phyloP scores from a whole-genome alignment of 768 basidiomycete species.

The Leccinum uliginosum region DNA sequence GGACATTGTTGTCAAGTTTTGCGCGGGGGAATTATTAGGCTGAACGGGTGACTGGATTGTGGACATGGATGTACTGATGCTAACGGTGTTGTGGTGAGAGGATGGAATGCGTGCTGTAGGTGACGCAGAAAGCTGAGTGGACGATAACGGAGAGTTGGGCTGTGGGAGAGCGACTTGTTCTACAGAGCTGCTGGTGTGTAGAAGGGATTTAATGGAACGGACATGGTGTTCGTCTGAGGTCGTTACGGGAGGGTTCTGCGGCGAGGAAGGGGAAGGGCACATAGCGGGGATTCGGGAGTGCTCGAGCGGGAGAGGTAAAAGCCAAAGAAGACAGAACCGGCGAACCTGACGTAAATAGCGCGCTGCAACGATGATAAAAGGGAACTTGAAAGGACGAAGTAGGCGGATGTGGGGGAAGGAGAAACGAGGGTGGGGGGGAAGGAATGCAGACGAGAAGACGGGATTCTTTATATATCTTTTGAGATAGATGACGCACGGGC shows the following conservation, averaged over 20 bases:
- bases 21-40: slow-evolving; percentile 16
- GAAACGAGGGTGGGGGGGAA: slow-evolving; percentile 8
- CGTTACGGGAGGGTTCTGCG: slow-evolving; percentile 23
- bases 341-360: slow-evolving; percentile 22
- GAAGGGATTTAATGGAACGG: slow-evolving; percentile 6
- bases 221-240: slow-evolving; percentile 12
- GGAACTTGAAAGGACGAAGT: slow-evolving; percentile 16
- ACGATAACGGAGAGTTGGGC: slow-evolving; percentile 11
- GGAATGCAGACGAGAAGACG: slow-evolving; percentile 6
- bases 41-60: slow-evolving; percentile 16
- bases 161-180: slow-evolving; percentile 4
- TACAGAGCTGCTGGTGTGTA: slow-evolving; percentile 1
- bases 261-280: slow-evolving; percentile 21
- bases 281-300: slow-evolving; percentile 27
- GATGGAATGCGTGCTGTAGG: slow-evolving; percentile 15
- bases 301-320: slow-evolving; percentile 12
- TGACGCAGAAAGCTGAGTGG: slow-evolving; percentile 17
- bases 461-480: slow-evolving; percentile 24
- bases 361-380: slow-evolving; percentile 6
- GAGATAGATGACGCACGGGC: slow-evolving; percentile 27
- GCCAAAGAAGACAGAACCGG: slow-evolving; percentile 9
- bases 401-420: slow-evolving; percentile 13
- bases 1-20: slow-evolving; percentile 8
- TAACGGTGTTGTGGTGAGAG: slow-evolving; percentile 4
- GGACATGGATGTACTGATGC: slow-evolving; percentile 15